Evolutionary conservation across 768 basidiomycete species (phyloP), one percentile per base, ranked within the genome.

Genomic region (Amanita molliuscula): DNA sequence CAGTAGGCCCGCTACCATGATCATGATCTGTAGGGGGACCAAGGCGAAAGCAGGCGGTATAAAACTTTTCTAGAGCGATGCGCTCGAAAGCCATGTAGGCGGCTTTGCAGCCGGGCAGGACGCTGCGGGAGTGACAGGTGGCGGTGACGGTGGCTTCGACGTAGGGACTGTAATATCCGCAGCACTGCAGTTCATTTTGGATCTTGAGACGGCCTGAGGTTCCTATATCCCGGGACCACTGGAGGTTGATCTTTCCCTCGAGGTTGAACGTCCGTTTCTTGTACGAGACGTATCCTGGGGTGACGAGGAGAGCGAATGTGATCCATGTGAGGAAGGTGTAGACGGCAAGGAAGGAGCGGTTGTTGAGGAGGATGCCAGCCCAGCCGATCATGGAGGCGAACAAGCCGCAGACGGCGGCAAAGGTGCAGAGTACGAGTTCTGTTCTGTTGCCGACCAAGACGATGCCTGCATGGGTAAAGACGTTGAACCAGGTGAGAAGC

Each of bases 341-440:
- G 46, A 82, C 63, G 34, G 86, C 85, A 54, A 89, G 76, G 74
- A 91, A 89, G 35, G 78, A 68, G 52, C 88, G 85, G 62, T 88
- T 87, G 73, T 91, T 91, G 59, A 89, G 78, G 23, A 91, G 68
- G 61, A 89, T 79, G 26, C 88, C 88, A 20, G 86, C 74, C 76
- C 81, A 88, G 44, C 88, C 88, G 59, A 89, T 66, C 48, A 86
- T 57, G 16, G 84, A 76, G 28, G 84, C 85, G 56, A 85, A 61
- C 29, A 84, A 60, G 47, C 76, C 81, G 6, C 80, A 53, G 9
- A 68, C 58, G 1, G 82, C 78, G 2, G 82, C 84, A 41, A 81
- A 59, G 16, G 86, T 89, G 29, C 84, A 86, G 44, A 86, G 62
- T 61, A 84, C 68, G 54, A 89, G 76, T 62, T 87, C 84, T 9